Evolutionary conservation across 75 land plant species (phyloP).

Genomic region (Isoetes taiwanensis): DNA sequence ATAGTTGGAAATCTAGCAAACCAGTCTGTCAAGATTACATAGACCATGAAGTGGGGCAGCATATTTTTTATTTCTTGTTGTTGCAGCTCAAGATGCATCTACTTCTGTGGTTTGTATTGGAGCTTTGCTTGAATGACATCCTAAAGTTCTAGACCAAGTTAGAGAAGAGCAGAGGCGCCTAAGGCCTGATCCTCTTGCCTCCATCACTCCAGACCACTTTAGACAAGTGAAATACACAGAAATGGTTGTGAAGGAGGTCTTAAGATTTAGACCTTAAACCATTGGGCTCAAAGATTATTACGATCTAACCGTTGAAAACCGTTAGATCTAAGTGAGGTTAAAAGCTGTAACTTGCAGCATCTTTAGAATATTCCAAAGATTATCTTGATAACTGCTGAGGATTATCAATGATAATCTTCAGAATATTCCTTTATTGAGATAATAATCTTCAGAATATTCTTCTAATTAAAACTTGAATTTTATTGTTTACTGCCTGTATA

Average conservation of each 20-base stretch:
- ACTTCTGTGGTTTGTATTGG: conserved; percentile 80
- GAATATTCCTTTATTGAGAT: too few relatives aligned
- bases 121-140: conserved; percentile 59
- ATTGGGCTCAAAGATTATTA: too few relatives aligned
- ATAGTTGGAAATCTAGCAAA: conserved; percentile 52
- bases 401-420: too few relatives aligned
- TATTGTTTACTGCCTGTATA: too few relatives aligned
- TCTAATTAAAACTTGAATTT: too few relatives aligned
- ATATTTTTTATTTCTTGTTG: conserved; percentile 85
- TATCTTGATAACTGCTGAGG: too few relatives aligned
- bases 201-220: conserved; percentile 41
- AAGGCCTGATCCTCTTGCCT: conserved; percentile 30
- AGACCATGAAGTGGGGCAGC: conserved; percentile 40
- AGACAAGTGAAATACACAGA: conserved; percentile 64
- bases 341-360: too few relatives aligned
- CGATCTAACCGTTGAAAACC: too few relatives aligned
- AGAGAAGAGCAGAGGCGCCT: conserved; percentile 40
- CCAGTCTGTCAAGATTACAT: conserved; percentile 23
- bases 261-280: conserved; percentile 63
- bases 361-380: too few relatives aligned
- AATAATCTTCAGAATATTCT: too few relatives aligned
- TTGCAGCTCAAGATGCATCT: conserved; percentile 96
- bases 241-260: conserved; percentile 83
- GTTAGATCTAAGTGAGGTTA: too few relatives aligned
- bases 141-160: conserved; percentile 47